Base-by-base conservation (phyloP, 441 rosid genomes). In the Daphne laureola region DNA sequence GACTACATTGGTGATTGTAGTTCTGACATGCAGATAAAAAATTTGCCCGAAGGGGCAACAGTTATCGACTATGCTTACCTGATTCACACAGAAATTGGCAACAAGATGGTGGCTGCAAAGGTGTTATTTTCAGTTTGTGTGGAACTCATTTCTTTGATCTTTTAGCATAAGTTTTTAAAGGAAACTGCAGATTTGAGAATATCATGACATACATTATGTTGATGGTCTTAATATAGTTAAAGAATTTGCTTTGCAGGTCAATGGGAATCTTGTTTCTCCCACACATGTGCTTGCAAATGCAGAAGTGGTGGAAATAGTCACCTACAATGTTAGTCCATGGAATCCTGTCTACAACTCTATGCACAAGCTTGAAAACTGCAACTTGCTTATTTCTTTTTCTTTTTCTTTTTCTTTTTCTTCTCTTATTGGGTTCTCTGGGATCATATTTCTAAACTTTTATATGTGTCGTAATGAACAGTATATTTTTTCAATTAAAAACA, bases 81-180 rank as follows among this genome's bases (percentile, higher is more conserved):
- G 91, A 89, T 93, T 69, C 93, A 85, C 80, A 89, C 97, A 4
- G 97, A 93, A 69, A 73, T 89, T 43, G 99, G 99, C 68, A 93
- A 93, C 86, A 89, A 83, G 73, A 93, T 93, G 93, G 95, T 85
- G 51, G 97, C 95, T 66, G 99, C 95, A 5, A 93, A 93, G 97
- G 98, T 89, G 69, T 61, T 25, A 53, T 61, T 62, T 51, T 48
- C 14, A 15, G 27, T 45, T 46, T 50, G 5, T 54, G 53, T 25
- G 51, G 7, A 31, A 15, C 46, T 47, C 36, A 53, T 27, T 17
- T 59, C 38, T 26, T 12, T 13, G 49, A 21, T 17, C 52, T 61
- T 66, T 63, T 49, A 11, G 11, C 38, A 7, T 31, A 8, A 31
- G 7, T 31, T 55, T 47, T 55, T 49, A 9, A 9, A 9, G 38